Evolutionary conservation across 805 yeast genomes (phyloP).

Genomic region (Spathaspora gorwiae): DNA sequence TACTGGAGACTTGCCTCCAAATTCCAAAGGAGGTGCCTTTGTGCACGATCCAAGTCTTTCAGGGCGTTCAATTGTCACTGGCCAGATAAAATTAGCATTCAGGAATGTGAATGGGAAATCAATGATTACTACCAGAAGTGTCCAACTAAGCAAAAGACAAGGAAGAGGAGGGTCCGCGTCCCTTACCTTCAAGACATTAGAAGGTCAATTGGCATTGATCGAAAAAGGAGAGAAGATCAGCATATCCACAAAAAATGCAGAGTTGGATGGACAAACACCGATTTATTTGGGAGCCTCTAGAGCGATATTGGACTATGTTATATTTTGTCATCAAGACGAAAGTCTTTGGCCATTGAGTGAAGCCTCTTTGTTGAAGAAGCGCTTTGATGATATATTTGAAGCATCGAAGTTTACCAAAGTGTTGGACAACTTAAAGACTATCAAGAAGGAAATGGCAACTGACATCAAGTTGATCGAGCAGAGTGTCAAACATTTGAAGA

Average conservation of each 20-base stretch:
- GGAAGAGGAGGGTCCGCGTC: slow-evolving; percentile 32
- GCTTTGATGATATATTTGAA: slow-evolving; percentile 95
- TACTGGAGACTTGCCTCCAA: slow-evolving; percentile 94
- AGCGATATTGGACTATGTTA: slow-evolving; percentile 84
- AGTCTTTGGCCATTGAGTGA: slow-evolving; percentile 95
- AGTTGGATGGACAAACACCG: slow-evolving; percentile 79
- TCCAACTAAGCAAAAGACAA: slow-evolving; percentile 66
- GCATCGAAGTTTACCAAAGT: slow-evolving; percentile 92
- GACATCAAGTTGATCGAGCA: slow-evolving; percentile 76
- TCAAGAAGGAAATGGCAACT: slow-evolving; percentile 70
- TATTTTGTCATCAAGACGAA: slow-evolving; percentile 97
- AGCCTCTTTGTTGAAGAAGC: slow-evolving; percentile 80
- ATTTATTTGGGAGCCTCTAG: slow-evolving; percentile 80
- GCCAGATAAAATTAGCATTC: slow-evolving; percentile 87
- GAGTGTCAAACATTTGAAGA: slow-evolving; percentile 69
- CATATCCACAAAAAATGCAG: slow-evolving; percentile 75
- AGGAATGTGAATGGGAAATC: slow-evolving; percentile 64
- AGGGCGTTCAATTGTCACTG: slow-evolving; percentile 73
- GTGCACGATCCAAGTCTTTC: slow-evolving; percentile 85
- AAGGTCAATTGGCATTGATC: slow-evolving; percentile 75
- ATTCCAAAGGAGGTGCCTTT: slow-evolving; percentile 93
- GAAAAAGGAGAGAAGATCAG: slow-evolving; percentile 66
- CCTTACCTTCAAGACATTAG: slow-evolving; percentile 79
- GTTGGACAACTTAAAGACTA: slow-evolving; percentile 67
- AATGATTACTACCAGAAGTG: slow-evolving; percentile 83